Evolutionary conservation across 495 filamentous ascomycete genomes (phyloP).

Genomic region (Friedmanniomyces simplex): DNA sequence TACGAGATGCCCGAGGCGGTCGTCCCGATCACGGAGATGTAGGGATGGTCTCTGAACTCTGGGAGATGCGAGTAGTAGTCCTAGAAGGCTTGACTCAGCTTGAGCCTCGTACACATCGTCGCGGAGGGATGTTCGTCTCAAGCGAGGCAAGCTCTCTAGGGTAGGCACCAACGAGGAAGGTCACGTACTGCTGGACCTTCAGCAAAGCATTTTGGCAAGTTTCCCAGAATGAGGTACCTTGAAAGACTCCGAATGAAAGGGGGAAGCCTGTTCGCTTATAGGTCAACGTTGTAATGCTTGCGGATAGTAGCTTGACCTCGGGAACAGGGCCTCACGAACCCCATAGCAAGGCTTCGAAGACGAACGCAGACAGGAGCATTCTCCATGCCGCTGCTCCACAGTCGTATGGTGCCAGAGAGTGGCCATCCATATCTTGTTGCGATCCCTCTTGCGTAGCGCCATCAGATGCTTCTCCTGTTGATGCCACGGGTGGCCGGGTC

Average conservation of each 20-base stretch:
- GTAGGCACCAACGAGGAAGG: too few relatives aligned
- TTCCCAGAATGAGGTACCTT: too few relatives aligned
- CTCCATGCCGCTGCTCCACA: conserved; percentile 9
- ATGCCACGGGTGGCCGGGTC: not conserved
- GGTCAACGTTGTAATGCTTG: too few relatives aligned
- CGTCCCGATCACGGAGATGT: conserved; percentile 31
- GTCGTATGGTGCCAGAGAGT: conserved; percentile 1
- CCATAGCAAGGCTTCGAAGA: conserved; percentile 16
- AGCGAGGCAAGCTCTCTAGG: too few relatives aligned
- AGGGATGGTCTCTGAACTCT: conserved; percentile 25
- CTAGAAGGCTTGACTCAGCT: conserved; percentile 7
- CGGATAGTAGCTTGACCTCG: too few relatives aligned
- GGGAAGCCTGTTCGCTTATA: conserved; percentile 24
- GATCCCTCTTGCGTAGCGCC: not conserved
- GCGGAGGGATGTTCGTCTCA: too few relatives aligned
- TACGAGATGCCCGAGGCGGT: conserved; percentile 28
- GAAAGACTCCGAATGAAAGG: conserved; percentile 31
- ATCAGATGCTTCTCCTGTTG: not conserved
- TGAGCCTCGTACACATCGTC: too few relatives aligned
- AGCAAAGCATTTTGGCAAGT: too few relatives aligned
- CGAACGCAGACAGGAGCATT: conserved; percentile 13
- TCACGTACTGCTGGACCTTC: too few relatives aligned
- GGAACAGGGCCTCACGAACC: too few relatives aligned
- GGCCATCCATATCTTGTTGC: not conserved
- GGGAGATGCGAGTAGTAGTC: conserved; percentile 29